Evolutionary conservation across 2,329 filamentous ascomycete genomes (phyloP), one percentile per base, ranked within the genome.

Genomic region (Teratosphaeria epicoccoides): DNA sequence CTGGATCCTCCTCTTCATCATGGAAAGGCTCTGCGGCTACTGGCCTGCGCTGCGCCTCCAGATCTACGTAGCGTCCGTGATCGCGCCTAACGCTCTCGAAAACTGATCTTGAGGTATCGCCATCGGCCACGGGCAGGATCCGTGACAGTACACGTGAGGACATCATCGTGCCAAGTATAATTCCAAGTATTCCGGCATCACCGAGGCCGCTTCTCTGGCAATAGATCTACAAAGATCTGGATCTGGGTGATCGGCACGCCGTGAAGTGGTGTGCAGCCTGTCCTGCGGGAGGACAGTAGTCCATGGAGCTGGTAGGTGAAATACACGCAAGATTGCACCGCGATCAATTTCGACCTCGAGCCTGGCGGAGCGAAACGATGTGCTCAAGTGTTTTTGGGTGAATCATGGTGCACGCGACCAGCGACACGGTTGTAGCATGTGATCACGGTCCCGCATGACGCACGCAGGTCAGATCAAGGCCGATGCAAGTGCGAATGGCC

Each of bases 1-100:
- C 76, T 24, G 82, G 71, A 60, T 81, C 73, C 55, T 77, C 75
- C 56, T 81, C 77, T 33, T 77, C 72, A 51, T 80, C 76, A 56
- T 76, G 75, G 59, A 78, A 81, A 37, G 70, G 70, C 44, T 72
- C 73, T 44, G 68, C 70, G 28, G 54, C 52, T 71, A 70, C 59
- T 73, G 72, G 47, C 70, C 55, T 63, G 73, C 73, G 20, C 69
- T 76, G 52, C 57, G 65, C 56, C 71, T 74, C 54, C 67, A 75
- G 28, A 62, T 70, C 55, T 68, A n/a, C 22, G 29, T 55, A 55
- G 40, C 59, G 54, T 28, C 53, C 68, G 52, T 73, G 70, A 57
- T 76, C 67, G 56, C 73, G 66, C 26, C 71, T 69, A 48, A 75
- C 69, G 53, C 68, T 72, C 65, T 73, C 69, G 61, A 60, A 66